Evolutionary conservation across 1,139 yeast species (phyloP).

Genomic region (Pneumocystis murina): DNA sequence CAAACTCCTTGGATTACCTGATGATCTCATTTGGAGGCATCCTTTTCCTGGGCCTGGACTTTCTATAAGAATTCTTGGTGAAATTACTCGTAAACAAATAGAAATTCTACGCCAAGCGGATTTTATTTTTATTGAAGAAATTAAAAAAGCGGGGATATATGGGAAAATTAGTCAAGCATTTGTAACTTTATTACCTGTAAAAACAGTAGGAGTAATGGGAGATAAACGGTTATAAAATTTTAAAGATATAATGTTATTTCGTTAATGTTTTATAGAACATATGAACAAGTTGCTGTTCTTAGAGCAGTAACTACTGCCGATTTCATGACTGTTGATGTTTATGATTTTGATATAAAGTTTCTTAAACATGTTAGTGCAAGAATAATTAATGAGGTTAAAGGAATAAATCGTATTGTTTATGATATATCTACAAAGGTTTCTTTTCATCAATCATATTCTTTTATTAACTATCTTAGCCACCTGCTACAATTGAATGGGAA

Average conservation of each 20-base stretch:
- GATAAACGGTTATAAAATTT: slow-evolving; percentile 49
- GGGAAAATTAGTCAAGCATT: slow-evolving; percentile 91
- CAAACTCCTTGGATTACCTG: slow-evolving; percentile 85
- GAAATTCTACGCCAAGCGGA: slow-evolving; percentile 97
- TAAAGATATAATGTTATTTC: not conserved
- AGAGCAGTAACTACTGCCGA: slow-evolving; percentile 96
- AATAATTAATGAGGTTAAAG: slow-evolving; percentile 95
- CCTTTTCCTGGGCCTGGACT: slow-evolving; percentile 99
- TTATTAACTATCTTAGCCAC: not conserved
- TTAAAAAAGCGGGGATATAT: slow-evolving; percentile 82
- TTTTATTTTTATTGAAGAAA: slow-evolving; percentile 86
- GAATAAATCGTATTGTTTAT: slow-evolving; percentile 97
- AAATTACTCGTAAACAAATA: slow-evolving; percentile 82
- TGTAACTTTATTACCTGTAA: slow-evolving; percentile 91
- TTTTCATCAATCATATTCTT: slow-evolving; percentile 53
- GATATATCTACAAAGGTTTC: slow-evolving; percentile 91
- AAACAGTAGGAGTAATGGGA: slow-evolving; percentile 99
- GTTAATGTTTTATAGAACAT: slow-evolving; percentile 32
- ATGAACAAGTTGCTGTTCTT: slow-evolving; percentile 96
- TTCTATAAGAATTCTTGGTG: slow-evolving; percentile 95
- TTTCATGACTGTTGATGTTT: slow-evolving; percentile 94
- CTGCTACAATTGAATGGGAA: slow-evolving; percentile 2
- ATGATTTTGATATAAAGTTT: slow-evolving; percentile 79
- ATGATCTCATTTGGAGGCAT: slow-evolving; percentile 97
- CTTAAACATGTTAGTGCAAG: slow-evolving; percentile 86